These are phyloP conservation scores for Amorphotheca resinae DNA, from an alignment of 495 filamentous ascomycete species.

Conservation along the genomic window DNA sequence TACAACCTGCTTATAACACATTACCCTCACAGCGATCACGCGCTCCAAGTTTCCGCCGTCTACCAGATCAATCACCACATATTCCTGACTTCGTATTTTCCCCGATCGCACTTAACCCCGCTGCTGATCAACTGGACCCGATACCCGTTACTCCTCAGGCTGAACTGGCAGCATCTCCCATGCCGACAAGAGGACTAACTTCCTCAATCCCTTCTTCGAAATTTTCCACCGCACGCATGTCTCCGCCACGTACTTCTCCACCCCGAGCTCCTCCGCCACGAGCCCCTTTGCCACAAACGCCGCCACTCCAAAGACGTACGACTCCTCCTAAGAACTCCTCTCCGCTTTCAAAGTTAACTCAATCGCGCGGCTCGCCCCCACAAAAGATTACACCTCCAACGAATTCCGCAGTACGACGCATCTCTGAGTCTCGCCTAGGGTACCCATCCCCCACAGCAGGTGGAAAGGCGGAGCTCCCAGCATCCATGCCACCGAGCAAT, in stretches of 20 bases:
- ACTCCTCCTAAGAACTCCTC: neutral
- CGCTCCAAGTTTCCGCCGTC: neutral
- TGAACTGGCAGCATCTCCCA: neutral
- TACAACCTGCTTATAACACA: neutral
- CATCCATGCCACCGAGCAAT: neutral
- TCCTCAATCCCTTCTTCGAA: neutral
- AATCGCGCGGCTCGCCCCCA: neutral
- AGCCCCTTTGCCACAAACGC: too few species aligned
- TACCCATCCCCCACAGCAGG: neutral
- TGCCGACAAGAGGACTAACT: neutral
- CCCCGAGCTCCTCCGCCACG: too few species aligned
- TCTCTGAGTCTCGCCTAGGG: neutral
- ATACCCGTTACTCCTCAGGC: neutral
- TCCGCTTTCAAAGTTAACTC: neutral
- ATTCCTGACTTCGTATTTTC: constrained; percentile 2
- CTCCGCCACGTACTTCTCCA: neutral
- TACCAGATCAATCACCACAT: constrained; percentile 3
- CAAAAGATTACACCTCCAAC: neutral
- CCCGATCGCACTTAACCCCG: neutral
- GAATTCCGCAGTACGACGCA: neutral
- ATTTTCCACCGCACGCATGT: neutral
- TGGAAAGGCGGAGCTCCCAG: neutral
- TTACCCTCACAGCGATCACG: neutral
- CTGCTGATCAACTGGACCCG: neutral
- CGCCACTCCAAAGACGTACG: too few species aligned